Base-by-base conservation (phyloP, 2,329 filamentous ascomycete genomes). In the Bipolaris zeicola region DNA sequence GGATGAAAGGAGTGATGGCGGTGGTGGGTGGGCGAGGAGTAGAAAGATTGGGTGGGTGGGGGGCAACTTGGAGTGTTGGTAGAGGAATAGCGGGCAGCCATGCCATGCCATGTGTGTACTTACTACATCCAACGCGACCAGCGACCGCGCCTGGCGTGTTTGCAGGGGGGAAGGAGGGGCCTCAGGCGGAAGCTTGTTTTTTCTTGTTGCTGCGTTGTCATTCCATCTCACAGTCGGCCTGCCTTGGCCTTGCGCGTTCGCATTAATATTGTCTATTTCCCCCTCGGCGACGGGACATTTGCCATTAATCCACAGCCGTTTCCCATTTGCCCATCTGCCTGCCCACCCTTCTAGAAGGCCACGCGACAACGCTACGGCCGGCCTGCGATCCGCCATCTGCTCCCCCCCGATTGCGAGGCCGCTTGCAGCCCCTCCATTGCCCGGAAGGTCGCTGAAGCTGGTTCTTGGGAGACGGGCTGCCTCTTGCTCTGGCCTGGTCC, bases 351-450 rank as follows among this genome's bases (percentile, higher is more conserved):
- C 57, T 50, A 41, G 46, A 57, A 55, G 51, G 26, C 33, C 46
- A 50, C 38, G 38, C 43, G 43, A 48, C 54, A 31, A 34, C 60
- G 64, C 67, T 53, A 33, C 55, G 62, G 50, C 62, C 63, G 50
- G 47, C 52, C 55, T 41, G 63, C 60, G 65, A 57, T 55, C 65
- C 53, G 50, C 28, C 55, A 49, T 28, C 36, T 28, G 41, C 52
- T 57, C 26, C 62, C 55, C 28, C 28, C 28, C 28, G 7, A 58
- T 53, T 28, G 46, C 52, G 43, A 55, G 37, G 53, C 54, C 50
- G 42, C 55, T 5, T 58, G 56, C 55, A 62, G 58, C 58, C 59
- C 45, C 55, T 57, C 55, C 51, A 26, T 46, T 48, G 52, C 50
- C 51, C 42, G 5, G 16, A 14, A 55, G 33, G 26, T 61, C 26